phyloP scores from a whole-genome alignment of 495 filamentous ascomycete genomes.

The Gamarada debralockiae region DNA sequence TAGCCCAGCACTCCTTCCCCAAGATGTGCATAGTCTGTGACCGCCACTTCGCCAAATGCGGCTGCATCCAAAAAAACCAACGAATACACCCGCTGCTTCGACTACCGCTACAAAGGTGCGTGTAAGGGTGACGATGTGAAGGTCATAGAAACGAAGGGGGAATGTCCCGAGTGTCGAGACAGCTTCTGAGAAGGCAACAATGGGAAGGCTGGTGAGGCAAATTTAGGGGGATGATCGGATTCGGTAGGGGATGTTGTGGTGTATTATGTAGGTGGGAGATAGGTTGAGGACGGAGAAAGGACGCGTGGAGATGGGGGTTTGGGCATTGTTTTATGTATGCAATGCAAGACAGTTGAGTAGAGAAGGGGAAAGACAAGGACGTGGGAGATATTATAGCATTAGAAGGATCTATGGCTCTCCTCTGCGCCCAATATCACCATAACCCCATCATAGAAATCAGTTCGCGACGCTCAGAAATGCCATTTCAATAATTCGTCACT shows the following conservation, averaged over 20 bases:
- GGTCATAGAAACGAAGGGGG: not conserved
- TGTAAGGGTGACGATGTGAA: not conserved
- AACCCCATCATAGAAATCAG: too few relatives aligned
- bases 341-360: too few relatives aligned
- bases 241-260: not conserved
- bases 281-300: not conserved
- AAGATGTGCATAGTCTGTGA: not conserved
- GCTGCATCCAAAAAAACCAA: not conserved
- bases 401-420: too few relatives aligned
- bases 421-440: too few relatives aligned
- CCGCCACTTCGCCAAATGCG: not conserved
- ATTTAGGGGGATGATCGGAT: not conserved
- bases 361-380: too few relatives aligned
- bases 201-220: not conserved
- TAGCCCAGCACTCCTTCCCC: too few relatives aligned
- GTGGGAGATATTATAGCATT: too few relatives aligned
- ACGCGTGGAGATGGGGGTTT: too few relatives aligned
- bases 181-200: not conserved
- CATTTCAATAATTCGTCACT: too few relatives aligned
- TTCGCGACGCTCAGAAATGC: not conserved
- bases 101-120: not conserved
- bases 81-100: not conserved
- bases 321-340: too few relatives aligned
- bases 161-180: not conserved
- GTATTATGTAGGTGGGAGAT: not conserved